Evolutionary conservation across 1,139 yeast genomes (phyloP), one percentile per base, ranked within the genome.

Genomic region (Blastobotrys ciferrii): DNA sequence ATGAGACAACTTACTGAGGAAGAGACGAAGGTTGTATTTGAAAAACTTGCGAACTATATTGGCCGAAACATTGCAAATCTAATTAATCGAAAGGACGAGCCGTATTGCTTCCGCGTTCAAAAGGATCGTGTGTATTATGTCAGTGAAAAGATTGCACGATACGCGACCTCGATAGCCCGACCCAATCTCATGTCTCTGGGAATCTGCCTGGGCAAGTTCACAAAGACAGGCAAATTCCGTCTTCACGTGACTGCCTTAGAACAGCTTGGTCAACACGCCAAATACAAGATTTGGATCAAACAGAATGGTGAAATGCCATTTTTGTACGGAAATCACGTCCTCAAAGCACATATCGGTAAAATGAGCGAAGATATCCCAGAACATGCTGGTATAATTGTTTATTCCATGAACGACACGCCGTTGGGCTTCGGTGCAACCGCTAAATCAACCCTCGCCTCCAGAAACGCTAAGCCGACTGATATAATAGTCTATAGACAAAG

Each of bases 301-400:
- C 82, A 82, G 46, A 92, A 92, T 64, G 98, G 98, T 60, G 99
- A 92, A 70, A 94, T 94, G 98, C 98, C 98, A 7, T 94, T 84
- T 67, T 73, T 92, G 56, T 92, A 94, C 63, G 99, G 99, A 38
- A 92, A 92, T 72, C 96, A 92, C 67, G 94, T 92, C 19, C 76
- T 92, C 59, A 94, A 94, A 67, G 99, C 99, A 12, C 98, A 92
- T 65, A 77, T 92, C 52, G 98, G 98, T 33, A 84, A 91, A 63
- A 89, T 92, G 87, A 86, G 95, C 49, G 98, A 92, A 58, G 98
- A 94, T 65, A 87, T 92, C 50, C 98, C 98, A 31, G 98, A 92
- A 69, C 98, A 94, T 64, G 95, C 96, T 1, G 98, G 99, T 61
- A 91, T 92, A 31, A 78, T 94, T 58, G 84, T 92, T 12, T 88